Base-by-base conservation (phyloP, 73 alveolate species). In the Symbiodinium natans region DNA sequence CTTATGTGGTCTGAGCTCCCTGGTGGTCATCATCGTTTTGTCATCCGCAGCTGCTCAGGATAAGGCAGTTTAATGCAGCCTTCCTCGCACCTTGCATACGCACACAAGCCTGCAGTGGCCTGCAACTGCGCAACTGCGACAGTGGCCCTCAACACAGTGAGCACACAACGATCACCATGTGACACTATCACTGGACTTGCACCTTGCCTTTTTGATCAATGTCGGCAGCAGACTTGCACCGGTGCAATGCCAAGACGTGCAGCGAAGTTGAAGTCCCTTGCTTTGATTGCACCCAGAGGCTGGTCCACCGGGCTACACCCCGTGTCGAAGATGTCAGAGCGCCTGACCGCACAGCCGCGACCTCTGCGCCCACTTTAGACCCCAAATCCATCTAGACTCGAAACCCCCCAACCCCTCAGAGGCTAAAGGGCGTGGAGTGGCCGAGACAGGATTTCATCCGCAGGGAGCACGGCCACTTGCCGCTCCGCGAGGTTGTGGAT, bases 391-490 rank as follows among this genome's bases (percentile, higher is more conserved):
- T 6, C 71, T 23, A 52, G 71, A 23, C 71, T 29, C 10, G 23
- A 46, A 46, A 52, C 23, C 6, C 1, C 23, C 27, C 80, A 63
- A 13, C 59, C 6, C 6, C 59, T 46, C 59, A 46, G 59, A 6
- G 59, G 59, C 6, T 6, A 46, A 46, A 46, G 59, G 59, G 21
- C 13, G 59, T 7, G 38, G 31, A 29, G 33, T 8, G 82, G 82
- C 31, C 15, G 40, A 6, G 31, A 68, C 82, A 63, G 80, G 98
- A 92, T 63, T 75, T 92, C 83, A 38, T 92, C 38, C 98, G 98
- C 73, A 92, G 98, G 11, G 98, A 92, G 68, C 98, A 92, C n/a
- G 98, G 98, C 13, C 98, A 92, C 92, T 68, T 92, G 71, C 92
- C 98, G 5, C 34, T 92, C 41, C 98, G 98, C 31, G 92, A 92